Evolutionary conservation across 169 alveolate genomes (phyloP).

Genomic region (Plasmodium coatneyi): DNA sequence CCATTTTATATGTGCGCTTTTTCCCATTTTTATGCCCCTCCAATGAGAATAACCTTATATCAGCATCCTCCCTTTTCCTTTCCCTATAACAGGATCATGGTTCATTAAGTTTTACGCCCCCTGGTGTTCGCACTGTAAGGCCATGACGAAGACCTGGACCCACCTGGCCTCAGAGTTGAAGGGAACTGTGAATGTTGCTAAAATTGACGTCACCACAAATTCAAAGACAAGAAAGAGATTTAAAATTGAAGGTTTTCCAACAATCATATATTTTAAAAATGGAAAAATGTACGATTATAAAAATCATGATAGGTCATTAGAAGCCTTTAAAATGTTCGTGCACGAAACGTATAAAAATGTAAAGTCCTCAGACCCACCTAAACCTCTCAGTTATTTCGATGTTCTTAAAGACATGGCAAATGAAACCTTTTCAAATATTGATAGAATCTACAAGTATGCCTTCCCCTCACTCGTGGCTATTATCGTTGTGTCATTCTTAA

Average conservation of each 20-base stretch:
- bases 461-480: conserved; percentile 41
- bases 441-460: conserved; percentile 63
- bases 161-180: conserved; percentile 93
- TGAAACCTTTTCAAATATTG: conserved; percentile 53
- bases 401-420: conserved; percentile 34
- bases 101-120: conserved; percentile 95
- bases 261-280: conserved; percentile 93
- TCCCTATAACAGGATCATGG: conserved; percentile 85
- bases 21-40: neutral
- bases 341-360: conserved; percentile 64
- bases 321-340: conserved; percentile 78
- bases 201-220: conserved; percentile 86
- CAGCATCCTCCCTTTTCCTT: neutral
- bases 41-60: neutral
- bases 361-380: conserved; percentile 54
- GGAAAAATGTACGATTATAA: conserved; percentile 90
- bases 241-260: conserved; percentile 96
- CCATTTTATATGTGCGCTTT: neutral
- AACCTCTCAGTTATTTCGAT: conserved; percentile 31
- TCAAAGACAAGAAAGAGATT: conserved; percentile 85
- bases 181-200: conserved; percentile 86
- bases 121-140: conserved; percentile 94
- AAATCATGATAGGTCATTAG: conserved; percentile 80
- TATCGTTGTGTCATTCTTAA: conserved; percentile 26
- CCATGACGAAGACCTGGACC: conserved; percentile 93